Evolutionary conservation across 768 basidiomycete genomes (phyloP).

Genomic region (Suillus subalutaceus): DNA sequence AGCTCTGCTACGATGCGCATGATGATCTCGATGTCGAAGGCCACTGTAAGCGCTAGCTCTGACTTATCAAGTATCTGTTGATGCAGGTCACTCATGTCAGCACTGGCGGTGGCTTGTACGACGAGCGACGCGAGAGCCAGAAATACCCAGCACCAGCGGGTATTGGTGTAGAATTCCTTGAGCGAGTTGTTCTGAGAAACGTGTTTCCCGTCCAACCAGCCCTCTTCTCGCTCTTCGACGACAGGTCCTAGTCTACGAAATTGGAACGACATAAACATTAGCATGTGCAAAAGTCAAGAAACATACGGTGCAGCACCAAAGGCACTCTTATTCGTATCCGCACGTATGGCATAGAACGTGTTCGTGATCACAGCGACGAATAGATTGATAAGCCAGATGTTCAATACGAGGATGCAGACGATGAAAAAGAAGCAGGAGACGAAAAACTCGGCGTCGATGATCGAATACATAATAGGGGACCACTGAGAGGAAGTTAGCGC

Average conservation of each 20-base stretch:
- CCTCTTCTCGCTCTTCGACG: conserved; percentile 64
- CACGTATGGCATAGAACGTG: conserved; percentile 85
- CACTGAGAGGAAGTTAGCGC: conserved; percentile 46
- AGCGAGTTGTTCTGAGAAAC: conserved; percentile 47
- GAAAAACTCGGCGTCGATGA: conserved; percentile 90
- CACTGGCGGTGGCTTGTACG: conserved; percentile 70
- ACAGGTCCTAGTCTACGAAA: conserved; percentile 38
- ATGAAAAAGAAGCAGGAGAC: conserved; percentile 90
- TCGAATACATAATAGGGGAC: conserved; percentile 81
- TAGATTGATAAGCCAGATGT: conserved; percentile 93
- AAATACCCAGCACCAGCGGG: conserved; percentile 74
- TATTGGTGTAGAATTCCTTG: conserved; percentile 58
- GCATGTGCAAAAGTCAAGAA: not conserved
- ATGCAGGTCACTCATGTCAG: conserved; percentile 50
- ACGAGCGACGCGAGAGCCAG: conserved; percentile 72
- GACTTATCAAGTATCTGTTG: conserved; percentile 55
- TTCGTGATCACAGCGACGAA: conserved; percentile 97
- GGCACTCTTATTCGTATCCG: conserved; percentile 86
- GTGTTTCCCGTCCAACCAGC: conserved; percentile 57
- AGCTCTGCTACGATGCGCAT: conserved; percentile 70
- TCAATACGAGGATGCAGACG: conserved; percentile 79
- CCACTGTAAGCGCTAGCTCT: conserved; percentile 77
- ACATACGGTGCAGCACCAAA: conserved; percentile 70
- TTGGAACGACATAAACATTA: conserved; percentile 4
- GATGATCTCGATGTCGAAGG: conserved; percentile 88